Evolutionary conservation across 2,329 filamentous ascomycete genomes (phyloP).

Genomic region (Fusarium chlamydosporum): DNA sequence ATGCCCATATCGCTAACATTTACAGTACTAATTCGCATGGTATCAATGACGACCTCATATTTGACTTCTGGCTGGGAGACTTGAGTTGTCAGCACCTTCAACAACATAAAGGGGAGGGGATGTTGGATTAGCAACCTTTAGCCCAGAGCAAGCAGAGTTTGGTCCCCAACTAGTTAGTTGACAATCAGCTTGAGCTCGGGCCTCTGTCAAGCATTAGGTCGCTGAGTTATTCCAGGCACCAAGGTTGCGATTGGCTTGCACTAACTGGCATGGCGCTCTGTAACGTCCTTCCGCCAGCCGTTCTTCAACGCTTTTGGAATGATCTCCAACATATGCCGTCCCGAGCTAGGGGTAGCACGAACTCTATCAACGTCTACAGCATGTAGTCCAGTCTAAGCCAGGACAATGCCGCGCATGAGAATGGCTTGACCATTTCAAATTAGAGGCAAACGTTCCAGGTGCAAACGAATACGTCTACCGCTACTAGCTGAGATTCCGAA

Average conservation of each 20-base stretch:
- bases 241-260: no score
- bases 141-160: not conserved
- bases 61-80: not conserved
- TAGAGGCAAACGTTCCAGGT: not conserved
- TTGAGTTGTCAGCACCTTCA: not conserved
- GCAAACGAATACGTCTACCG: slow-evolving; percentile 1
- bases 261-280: not conserved
- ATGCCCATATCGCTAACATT: no score
- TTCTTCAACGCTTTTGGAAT: slow-evolving; percentile 2
- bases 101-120: not conserved
- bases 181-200: not conserved
- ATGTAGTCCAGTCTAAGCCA: slow-evolving; percentile 6
- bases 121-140: not conserved
- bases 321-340: slow-evolving; percentile 2
- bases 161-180: not conserved
- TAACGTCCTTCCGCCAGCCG: not conserved
- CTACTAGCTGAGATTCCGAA: slow-evolving; percentile 16
- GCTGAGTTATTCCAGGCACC: no score
- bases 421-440: not conserved
- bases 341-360: slow-evolving; percentile 13
- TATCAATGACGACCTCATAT: not conserved
- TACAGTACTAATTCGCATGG: no score
- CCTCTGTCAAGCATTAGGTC: not conserved
- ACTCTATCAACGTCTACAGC: slow-evolving; percentile 10
- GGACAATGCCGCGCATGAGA: not conserved